These are phyloP conservation scores for Puccinia triticina DNA, from an alignment of 1,284 basidiomycete species.

Conservation along the genomic window DNA sequence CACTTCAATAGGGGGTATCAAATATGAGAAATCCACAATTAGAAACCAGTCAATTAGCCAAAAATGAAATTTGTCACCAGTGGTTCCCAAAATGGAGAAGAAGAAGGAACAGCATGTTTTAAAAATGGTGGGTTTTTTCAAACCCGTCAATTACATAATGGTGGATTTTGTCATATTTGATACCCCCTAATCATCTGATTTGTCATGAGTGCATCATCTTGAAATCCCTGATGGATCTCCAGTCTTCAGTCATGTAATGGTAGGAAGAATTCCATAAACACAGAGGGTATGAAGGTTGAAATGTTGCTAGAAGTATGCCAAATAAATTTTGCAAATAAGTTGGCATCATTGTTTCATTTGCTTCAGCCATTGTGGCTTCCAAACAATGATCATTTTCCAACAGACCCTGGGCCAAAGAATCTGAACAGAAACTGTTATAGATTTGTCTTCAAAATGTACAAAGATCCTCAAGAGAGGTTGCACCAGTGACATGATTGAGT, in stretches of 20 bases:
- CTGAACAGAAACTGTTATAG: slow-evolving; percentile 60
- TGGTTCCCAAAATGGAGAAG: too few species aligned
- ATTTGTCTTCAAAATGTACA: slow-evolving; percentile 56
- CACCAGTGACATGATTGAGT: slow-evolving; percentile 61
- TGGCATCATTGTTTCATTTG: slow-evolving; percentile 62
- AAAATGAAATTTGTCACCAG: too few species aligned
- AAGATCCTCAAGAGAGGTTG: slow-evolving; percentile 61
- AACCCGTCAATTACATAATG: too few species aligned
- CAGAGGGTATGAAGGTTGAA: slow-evolving; percentile 59
- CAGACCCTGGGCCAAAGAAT: slow-evolving; percentile 63
- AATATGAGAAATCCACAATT: too few species aligned
- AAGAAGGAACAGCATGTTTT: too few species aligned
- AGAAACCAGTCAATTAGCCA: too few species aligned
- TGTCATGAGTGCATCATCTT: slow-evolving; percentile 59
- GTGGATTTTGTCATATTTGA: too few species aligned
- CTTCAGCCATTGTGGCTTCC: slow-evolving; percentile 63
- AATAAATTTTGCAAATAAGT: slow-evolving; percentile 62
- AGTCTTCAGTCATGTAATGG: slow-evolving; percentile 62
- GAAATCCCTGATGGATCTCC: slow-evolving; percentile 8
- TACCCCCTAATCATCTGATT: slow-evolving; percentile 65
- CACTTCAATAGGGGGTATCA: too few species aligned
- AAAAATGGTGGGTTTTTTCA: too few species aligned
- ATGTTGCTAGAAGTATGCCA: slow-evolving; percentile 61
- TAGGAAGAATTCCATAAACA: slow-evolving; percentile 62
- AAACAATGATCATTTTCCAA: slow-evolving; percentile 61